Percentiles rank a stretch among this genome's conserved stretches.
phyloP scores from a whole-genome alignment of 345 rosid species.

The Citrus maxima region DNA sequence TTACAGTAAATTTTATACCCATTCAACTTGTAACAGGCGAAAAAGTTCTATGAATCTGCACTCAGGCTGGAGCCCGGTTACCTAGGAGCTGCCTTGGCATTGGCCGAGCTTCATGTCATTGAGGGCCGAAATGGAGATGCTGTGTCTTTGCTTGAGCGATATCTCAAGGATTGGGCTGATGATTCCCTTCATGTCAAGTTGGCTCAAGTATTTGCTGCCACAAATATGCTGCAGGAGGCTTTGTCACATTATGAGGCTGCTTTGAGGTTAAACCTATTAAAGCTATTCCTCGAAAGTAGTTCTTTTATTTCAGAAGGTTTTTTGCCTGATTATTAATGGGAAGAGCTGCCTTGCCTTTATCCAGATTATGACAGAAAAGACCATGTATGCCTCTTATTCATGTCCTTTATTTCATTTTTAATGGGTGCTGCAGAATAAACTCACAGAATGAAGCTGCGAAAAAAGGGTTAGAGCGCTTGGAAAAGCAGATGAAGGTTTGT shows the following conservation, averaged over 20 bases:
- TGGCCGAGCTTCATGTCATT: conserved; percentile 86
- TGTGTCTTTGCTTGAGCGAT: conserved; percentile 85
- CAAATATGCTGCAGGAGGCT: conserved; percentile 80
- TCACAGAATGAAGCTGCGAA: conserved; percentile 87
- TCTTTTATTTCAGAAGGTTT: conserved; percentile 4
- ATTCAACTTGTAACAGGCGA: conserved; percentile 54
- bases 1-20: conserved; percentile 10
- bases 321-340: background rate
- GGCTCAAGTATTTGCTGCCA: conserved; percentile 94
- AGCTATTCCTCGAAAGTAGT: conserved; percentile 6
- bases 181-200: conserved; percentile 95
- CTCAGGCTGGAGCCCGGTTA: conserved; percentile 92
- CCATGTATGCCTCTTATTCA: background rate
- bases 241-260: conserved; percentile 93
- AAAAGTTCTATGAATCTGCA: conserved; percentile 92
- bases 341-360: background rate
- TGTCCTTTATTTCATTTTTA: conserved; percentile 1
- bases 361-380: background rate
- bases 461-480: conserved; percentile 94
- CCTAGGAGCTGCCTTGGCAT: conserved; percentile 94
- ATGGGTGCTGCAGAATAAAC: conserved; percentile 62
- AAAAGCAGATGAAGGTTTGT: conserved; percentile 95
- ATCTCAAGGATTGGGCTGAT: conserved; percentile 97
- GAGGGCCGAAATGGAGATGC: conserved; percentile 98
- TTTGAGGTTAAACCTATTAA: conserved; percentile 45